Percentiles rank a stretch among this genome's conserved stretches.
Evolutionary conservation across 148 eudicot species (phyloP).

Genomic region (Gaultheria prostrata): DNA sequence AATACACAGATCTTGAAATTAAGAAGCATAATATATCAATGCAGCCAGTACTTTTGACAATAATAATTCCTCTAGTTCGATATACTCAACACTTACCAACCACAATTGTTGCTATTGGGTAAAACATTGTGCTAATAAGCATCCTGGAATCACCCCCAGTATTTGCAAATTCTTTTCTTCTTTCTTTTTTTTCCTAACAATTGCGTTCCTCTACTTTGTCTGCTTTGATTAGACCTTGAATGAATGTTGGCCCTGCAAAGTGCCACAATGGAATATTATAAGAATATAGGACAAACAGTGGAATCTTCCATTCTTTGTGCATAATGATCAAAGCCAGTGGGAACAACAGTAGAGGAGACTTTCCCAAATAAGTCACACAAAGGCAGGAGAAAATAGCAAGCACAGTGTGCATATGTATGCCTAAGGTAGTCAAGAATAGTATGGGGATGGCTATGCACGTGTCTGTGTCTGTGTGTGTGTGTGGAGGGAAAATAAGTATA

Average conservation of each 20-base stretch:
- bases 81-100: not conserved
- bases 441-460: not conserved
- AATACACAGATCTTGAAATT: not conserved
- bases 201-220: not conserved
- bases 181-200: not conserved
- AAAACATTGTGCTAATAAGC: not conserved
- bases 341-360: slow-evolving; percentile 2
- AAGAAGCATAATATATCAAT: not conserved
- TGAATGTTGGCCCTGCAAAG: slow-evolving; percentile 13
- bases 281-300: not conserved
- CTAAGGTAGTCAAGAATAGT: not conserved
- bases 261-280: not conserved
- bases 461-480: no score
- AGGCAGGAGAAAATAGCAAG: slow-evolving; percentile 4
- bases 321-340: slow-evolving; percentile 8
- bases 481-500: not conserved
- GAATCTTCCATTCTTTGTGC: not conserved
- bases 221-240: slow-evolving; percentile 8
- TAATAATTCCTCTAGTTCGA: not conserved
- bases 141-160: not conserved
- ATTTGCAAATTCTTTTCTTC: not conserved
- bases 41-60: not conserved
- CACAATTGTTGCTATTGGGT: not conserved
- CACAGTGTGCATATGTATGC: not conserved
- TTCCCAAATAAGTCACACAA: slow-evolving; percentile 2